phyloP scores from a whole-genome alignment of 1,139 yeast genomes.

The Diutina ranongensis region DNA sequence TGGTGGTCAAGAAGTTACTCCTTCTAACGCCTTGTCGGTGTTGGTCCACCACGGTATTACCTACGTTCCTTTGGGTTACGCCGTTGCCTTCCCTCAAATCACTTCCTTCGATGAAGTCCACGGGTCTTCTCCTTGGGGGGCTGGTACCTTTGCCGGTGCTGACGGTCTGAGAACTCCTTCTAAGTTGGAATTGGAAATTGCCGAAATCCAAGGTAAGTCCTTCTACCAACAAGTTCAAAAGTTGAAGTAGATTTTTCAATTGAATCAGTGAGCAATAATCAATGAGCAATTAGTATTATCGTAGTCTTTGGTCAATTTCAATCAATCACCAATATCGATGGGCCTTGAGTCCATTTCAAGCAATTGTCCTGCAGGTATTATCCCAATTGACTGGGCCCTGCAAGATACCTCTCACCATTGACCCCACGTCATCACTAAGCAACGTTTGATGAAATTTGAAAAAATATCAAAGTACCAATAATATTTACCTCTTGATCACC shows the following conservation, averaged over 20 bases:
- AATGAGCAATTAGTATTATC: no score
- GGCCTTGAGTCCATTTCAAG: no score
- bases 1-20: slow-evolving; percentile 6
- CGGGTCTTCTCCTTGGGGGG: slow-evolving; percentile 6
- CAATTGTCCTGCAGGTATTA: no score
- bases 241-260: slow-evolving; percentile 1
- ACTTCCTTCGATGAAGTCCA: slow-evolving; percentile 6
- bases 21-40: slow-evolving; percentile 3
- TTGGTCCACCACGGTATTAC: slow-evolving; percentile 6
- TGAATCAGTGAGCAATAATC: no score
- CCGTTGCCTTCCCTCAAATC: slow-evolving; percentile 4
- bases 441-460: no score
- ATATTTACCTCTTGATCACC: no score
- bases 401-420: no score
- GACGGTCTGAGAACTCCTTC: slow-evolving; percentile 2
- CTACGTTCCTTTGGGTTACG: slow-evolving; percentile 6
- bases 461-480: no score
- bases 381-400: no score
- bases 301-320: no score
- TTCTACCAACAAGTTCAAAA: slow-evolving; percentile 3
- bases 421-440: no score
- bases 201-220: slow-evolving; percentile 1
- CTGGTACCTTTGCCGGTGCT: slow-evolving; percentile 6
- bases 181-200: slow-evolving; percentile 3
- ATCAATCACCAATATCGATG: no score